phyloP scores from a whole-genome alignment of 2,329 filamentous ascomycete species.

The Aureobasidium sp. region DNA sequence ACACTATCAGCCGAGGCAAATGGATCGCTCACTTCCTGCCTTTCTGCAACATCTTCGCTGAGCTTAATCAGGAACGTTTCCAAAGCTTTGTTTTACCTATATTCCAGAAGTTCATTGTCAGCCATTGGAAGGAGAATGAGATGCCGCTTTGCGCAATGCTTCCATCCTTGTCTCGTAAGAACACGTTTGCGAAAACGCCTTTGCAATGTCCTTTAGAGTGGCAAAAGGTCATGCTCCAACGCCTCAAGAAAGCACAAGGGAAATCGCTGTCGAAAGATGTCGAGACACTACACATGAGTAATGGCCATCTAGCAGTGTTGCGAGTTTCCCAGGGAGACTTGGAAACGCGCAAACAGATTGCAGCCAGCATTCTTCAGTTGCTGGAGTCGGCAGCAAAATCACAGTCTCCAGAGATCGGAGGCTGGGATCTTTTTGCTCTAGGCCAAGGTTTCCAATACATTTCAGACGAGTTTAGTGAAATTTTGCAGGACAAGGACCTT shows the following conservation, averaged over 20 bases:
- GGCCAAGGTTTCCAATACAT: conserved; percentile 17
- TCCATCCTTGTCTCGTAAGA: conserved; percentile 49
- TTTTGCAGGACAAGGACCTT: conserved; percentile 7
- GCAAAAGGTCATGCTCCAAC: conserved; percentile 50
- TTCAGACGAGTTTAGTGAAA: conserved; percentile 4
- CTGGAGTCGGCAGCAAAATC: conserved; percentile 4
- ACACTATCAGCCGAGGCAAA: conserved; percentile 56
- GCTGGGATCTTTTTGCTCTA: conserved; percentile 14
- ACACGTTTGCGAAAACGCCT: conserved; percentile 46
- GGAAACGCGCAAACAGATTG: conserved; percentile 8
- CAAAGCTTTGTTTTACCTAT: conserved; percentile 68
- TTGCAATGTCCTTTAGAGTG: conserved; percentile 44
- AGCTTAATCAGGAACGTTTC: conserved; percentile 68
- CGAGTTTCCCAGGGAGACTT: conserved; percentile 11
- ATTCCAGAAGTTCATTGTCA: conserved; percentile 76
- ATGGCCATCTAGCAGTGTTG: conserved; percentile 5
- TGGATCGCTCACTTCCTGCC: conserved; percentile 69
- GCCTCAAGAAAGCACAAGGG: conserved; percentile 10
- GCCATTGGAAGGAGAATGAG: conserved; percentile 64
- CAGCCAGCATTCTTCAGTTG: background rate
- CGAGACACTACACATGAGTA: conserved; percentile 11
- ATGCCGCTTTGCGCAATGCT: conserved; percentile 62
- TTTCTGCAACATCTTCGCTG: conserved; percentile 76
- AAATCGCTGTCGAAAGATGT: background rate
- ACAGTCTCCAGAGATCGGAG: background rate